These are phyloP conservation scores for Cystofilobasidium capitatum DNA, from an alignment of 768 basidiomycete species.

Conservation along the genomic window DNA sequence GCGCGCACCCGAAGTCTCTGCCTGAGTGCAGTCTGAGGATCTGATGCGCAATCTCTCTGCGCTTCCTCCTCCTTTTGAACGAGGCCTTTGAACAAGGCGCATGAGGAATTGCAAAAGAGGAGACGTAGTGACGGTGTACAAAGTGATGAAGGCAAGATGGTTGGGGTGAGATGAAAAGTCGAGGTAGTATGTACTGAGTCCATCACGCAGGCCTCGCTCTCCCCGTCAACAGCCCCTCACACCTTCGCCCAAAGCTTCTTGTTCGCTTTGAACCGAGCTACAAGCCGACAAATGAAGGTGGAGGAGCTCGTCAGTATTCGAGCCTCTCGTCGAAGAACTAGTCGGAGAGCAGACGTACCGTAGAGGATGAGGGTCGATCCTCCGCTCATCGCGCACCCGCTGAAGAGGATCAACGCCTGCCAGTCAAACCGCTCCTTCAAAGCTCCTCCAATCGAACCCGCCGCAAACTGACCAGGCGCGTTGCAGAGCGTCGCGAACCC, in stretches of 20 bases:
- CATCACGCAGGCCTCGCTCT: too few species aligned
- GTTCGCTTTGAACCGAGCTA: neutral
- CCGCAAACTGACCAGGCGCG: neutral
- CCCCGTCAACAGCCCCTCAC: too few species aligned
- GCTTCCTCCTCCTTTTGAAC: too few species aligned
- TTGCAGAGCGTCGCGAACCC: slow-evolving; percentile 14
- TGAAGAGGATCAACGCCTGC: neutral
- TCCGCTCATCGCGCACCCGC: neutral
- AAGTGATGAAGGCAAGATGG: too few species aligned
- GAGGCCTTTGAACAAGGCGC: too few species aligned
- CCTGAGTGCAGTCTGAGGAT: too few species aligned
- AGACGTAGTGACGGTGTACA: too few species aligned
- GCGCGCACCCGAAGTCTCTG: neutral
- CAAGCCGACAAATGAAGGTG: neutral
- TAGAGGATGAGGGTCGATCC: neutral
- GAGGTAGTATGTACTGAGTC: too few species aligned
- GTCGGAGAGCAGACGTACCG: slow-evolving; percentile 36
- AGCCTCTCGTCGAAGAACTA: slow-evolving; percentile 29
- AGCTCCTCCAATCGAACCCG: neutral
- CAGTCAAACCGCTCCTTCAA: neutral
- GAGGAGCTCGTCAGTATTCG: too few species aligned
- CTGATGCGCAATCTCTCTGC: too few species aligned
- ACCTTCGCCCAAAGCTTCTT: neutral
- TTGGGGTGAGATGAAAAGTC: too few species aligned
- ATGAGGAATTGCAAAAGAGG: too few species aligned